phyloP scores from a whole-genome alignment of 345 rosid species.

The Lepidium sativum region DNA sequence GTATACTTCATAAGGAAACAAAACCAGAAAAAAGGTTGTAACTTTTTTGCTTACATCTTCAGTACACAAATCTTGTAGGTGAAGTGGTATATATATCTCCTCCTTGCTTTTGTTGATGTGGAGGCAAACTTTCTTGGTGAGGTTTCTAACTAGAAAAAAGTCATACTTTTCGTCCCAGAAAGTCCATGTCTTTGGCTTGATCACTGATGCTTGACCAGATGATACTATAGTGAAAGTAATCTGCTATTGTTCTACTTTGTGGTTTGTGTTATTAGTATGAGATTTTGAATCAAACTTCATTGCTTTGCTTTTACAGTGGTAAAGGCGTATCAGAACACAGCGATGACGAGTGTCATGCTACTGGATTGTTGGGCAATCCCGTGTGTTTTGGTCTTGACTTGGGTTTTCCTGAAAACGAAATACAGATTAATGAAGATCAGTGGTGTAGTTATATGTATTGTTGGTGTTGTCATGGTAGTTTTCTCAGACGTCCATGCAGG shows the following conservation, averaged over 20 bases:
- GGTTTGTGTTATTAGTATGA: no score
- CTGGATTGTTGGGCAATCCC: slow-evolving; percentile 98
- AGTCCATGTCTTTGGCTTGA: no score
- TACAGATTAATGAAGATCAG: slow-evolving; percentile 67
- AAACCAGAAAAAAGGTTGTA: background rate
- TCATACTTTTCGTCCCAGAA: no score
- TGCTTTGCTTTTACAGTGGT: slow-evolving; percentile 71
- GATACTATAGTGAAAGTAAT: no score
- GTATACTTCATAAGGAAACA: no score
- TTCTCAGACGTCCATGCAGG: slow-evolving; percentile 89
- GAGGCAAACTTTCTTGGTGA: slow-evolving; percentile 90
- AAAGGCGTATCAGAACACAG: slow-evolving; percentile 86
- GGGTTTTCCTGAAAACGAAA: slow-evolving; percentile 67
- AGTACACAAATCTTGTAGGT: slow-evolving; percentile 40
- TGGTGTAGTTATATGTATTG: slow-evolving; percentile 69
- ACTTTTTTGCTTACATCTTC: background rate
- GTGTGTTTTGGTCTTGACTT: slow-evolving; percentile 77
- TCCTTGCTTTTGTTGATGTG: slow-evolving; percentile 72
- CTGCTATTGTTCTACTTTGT: no score
- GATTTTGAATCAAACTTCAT: no score
- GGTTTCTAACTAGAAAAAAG: no score
- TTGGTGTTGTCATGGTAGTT: slow-evolving; percentile 73
- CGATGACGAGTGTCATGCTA: slow-evolving; percentile 87
- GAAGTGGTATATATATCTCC: slow-evolving; percentile 71
- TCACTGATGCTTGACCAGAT: no score